A percentile compares a stretch with the other conserved stretches of the same genome.
phyloP scores from a whole-genome alignment of 345 rosid genomes.

The Ailanthus altissimus region DNA sequence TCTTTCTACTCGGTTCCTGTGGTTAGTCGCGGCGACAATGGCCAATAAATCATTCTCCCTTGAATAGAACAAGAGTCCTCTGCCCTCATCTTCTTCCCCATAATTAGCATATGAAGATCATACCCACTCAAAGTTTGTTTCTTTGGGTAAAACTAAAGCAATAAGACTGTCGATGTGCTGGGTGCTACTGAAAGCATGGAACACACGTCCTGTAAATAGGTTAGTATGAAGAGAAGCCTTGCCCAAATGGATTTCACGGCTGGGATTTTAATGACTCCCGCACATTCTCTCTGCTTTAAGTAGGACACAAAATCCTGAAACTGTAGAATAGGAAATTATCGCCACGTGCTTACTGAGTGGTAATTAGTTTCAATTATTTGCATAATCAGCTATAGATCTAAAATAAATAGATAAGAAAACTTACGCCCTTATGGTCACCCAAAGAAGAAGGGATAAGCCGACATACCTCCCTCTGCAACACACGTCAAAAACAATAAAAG shows the following conservation, averaged over 20 bases:
- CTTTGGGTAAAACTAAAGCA: constrained; percentile 88
- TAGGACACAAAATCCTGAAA: constrained; percentile 88
- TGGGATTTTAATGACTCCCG: constrained; percentile 95
- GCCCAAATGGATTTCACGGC: constrained; percentile 76
- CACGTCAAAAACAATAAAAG: constrained; percentile 19
- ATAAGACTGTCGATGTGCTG: constrained; percentile 58
- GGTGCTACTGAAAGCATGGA: constrained; percentile 71
- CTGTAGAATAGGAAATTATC: constrained; percentile 39
- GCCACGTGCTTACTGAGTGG: background rate
- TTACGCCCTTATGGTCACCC: constrained; percentile 84
- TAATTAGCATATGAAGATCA: constrained; percentile 24
- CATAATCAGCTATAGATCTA: background rate
- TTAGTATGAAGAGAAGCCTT: constrained; percentile 91
- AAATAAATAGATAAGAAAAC: constrained; percentile 24
- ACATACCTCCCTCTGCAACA: constrained; percentile 93
- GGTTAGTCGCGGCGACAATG: too few relatives aligned
- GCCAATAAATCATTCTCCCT: background rate
- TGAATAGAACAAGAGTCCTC: constrained; percentile 5
- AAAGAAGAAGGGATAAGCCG: constrained; percentile 66
- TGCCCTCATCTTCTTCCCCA: background rate
- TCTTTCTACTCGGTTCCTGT: too few relatives aligned
- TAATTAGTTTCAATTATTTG: constrained; percentile 4
- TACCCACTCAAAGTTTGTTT: constrained; percentile 70
- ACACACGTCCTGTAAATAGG: constrained; percentile 72
- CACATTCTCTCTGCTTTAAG: constrained; percentile 94